Percentiles rank a stretch among this genome's conserved stretches.
Conservation (phyloP, 1,139 yeast species). For the Diutina pseudorugosa region DNA sequence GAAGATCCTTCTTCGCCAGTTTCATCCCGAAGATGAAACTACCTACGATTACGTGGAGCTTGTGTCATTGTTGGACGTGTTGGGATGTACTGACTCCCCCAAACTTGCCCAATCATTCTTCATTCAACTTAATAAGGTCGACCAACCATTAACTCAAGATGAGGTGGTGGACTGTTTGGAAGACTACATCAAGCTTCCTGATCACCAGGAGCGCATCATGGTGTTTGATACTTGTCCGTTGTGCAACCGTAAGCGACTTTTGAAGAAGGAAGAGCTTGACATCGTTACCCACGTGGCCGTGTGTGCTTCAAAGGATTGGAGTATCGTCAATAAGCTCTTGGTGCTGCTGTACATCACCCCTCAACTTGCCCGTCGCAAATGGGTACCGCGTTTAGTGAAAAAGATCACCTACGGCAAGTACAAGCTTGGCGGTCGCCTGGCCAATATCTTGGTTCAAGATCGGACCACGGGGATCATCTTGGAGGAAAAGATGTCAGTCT, state of each 20-base stretch:
- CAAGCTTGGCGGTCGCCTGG: slow-evolving; percentile 74
- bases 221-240: slow-evolving; percentile 64
- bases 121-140: slow-evolving; percentile 28
- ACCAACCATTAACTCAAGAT: slow-evolving; percentile 41
- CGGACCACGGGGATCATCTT: slow-evolving; percentile 73
- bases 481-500: slow-evolving; percentile 88
- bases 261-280: slow-evolving; percentile 47
- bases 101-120: slow-evolving; percentile 35
- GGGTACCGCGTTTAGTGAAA: slow-evolving; percentile 77
- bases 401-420: slow-evolving; percentile 84
- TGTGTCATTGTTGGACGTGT: slow-evolving; percentile 43
- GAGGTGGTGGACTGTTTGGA: slow-evolving; percentile 52
- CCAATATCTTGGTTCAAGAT: slow-evolving; percentile 89
- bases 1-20: slow-evolving; percentile 49
- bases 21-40: slow-evolving; percentile 18
- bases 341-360: slow-evolving; percentile 69
- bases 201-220: slow-evolving; percentile 30
- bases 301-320: slow-evolving; percentile 74
- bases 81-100: slow-evolving; percentile 48
- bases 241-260: slow-evolving; percentile 52
- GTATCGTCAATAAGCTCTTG: slow-evolving; percentile 51
- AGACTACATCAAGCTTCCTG: slow-evolving; percentile 15
- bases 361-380: slow-evolving; percentile 71
- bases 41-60: slow-evolving; percentile 42
- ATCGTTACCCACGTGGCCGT: slow-evolving; percentile 79